Evolutionary conservation across 495 filamentous ascomycete species (phyloP).

Genomic region (Aspergillus bertholletiae): DNA sequence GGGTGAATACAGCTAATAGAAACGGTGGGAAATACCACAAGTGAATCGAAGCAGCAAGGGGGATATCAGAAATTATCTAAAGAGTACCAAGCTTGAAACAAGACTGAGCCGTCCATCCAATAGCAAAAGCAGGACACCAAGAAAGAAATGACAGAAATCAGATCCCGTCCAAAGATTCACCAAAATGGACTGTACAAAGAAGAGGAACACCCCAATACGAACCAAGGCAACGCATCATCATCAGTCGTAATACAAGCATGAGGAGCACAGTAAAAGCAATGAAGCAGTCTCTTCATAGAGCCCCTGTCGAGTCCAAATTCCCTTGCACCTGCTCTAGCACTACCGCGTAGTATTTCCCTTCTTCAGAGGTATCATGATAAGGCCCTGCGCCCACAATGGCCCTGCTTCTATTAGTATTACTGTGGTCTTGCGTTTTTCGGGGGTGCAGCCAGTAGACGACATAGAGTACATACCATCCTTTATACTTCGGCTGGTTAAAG

Average conservation of each 20-base stretch:
- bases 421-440: background rate
- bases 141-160: background rate
- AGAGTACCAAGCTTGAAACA: background rate
- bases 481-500: slow-evolving; percentile 44
- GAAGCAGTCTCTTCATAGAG: background rate
- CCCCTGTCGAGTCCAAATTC: background rate
- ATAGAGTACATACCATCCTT: slow-evolving; percentile 37
- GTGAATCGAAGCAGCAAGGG: background rate
- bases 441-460: background rate
- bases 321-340: slow-evolving; percentile 31
- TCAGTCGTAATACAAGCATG: background rate
- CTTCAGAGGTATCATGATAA: slow-evolving; percentile 38
- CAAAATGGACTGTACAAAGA: background rate
- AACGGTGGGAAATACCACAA: background rate
- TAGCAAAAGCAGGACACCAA: background rate
- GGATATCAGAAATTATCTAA: background rate
- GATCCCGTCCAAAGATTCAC: background rate
- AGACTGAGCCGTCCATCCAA: background rate
- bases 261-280: background rate
- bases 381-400: slow-evolving; percentile 36
- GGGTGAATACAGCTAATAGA: background rate
- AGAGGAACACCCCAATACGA: background rate
- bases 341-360: slow-evolving; percentile 44
- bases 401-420: slow-evolving; percentile 18
- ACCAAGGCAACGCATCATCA: background rate